Evolutionary conservation across 495 filamentous ascomycete genomes (phyloP).

Genomic region (Glarea lozoyensis): DNA sequence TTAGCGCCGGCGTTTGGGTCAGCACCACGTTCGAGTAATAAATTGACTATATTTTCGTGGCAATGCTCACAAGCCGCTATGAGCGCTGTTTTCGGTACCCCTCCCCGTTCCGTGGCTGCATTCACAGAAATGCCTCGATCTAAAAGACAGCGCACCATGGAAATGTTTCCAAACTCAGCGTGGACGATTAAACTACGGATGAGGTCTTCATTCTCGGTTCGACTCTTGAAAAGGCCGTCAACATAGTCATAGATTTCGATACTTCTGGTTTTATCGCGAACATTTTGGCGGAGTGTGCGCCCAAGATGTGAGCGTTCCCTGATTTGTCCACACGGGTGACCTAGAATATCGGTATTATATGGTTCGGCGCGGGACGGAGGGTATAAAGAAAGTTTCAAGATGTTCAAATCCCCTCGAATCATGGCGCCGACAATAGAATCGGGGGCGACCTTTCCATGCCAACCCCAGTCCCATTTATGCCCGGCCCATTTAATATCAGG

Average conservation of each 20-base stretch:
- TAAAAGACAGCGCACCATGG: slow-evolving; percentile 2
- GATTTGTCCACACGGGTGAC: not conserved
- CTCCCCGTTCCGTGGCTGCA: not conserved
- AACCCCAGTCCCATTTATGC: too few species aligned
- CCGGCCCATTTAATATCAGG: not conserved
- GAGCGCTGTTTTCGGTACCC: not conserved
- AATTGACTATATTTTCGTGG: slow-evolving; percentile 14
- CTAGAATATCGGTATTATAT: not conserved
- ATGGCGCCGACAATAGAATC: not conserved
- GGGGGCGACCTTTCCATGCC: not conserved
- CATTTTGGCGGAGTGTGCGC: not conserved
- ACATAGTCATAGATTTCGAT: slow-evolving; percentile 10
- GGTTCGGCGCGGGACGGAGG: not conserved
- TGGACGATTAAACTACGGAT: not conserved
- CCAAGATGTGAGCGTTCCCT: not conserved
- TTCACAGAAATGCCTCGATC: too few species aligned
- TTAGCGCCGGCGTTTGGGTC: slow-evolving; percentile 16
- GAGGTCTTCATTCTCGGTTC: not conserved
- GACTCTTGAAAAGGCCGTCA: not conserved
- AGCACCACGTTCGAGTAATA: slow-evolving; percentile 24
- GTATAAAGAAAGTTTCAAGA: slow-evolving; percentile 7
- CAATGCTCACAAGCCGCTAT: not conserved
- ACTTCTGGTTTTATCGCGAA: slow-evolving; percentile 1
- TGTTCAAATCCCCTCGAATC: slow-evolving; percentile 3
- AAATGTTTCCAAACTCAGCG: not conserved